Percentiles rank a stretch among this genome's conserved stretches.
phyloP scores from a whole-genome alignment of 73 alveolate species.

The Paramecium octaurelia region DNA sequence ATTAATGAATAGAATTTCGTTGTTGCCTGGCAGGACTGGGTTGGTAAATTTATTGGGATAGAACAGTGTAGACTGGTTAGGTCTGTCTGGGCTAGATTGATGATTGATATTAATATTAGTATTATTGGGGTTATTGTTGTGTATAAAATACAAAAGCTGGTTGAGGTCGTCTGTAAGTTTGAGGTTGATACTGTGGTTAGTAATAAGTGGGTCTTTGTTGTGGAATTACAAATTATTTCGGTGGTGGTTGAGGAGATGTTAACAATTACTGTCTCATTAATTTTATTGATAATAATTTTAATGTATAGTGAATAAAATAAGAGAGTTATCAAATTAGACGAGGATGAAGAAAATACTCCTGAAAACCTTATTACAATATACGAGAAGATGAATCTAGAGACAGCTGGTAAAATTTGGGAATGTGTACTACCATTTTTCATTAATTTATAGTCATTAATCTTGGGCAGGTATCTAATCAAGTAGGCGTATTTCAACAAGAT shows the following conservation, averaged over 20 bases:
- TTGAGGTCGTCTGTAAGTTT: neutral
- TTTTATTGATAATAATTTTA: neutral
- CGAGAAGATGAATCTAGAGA: neutral
- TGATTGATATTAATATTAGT: neutral
- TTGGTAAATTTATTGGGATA: neutral
- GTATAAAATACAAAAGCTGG: neutral
- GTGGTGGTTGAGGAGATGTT: neutral
- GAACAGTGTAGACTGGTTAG: neutral
- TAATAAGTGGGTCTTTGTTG: neutral
- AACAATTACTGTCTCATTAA: neutral
- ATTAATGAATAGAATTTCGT: neutral
- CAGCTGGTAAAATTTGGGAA: neutral
- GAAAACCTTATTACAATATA: neutral
- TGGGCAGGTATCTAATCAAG: slow-evolving; percentile 21
- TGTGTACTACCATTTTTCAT: neutral
- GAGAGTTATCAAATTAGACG: neutral
- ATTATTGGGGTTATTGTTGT: neutral
- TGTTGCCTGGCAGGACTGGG: neutral
- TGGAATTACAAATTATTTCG: neutral
- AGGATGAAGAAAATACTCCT: neutral
- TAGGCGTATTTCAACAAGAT: neutral
- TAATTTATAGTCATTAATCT: neutral
- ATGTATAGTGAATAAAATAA: neutral
- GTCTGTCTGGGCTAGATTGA: neutral
- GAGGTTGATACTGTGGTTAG: neutral